A percentile compares a stretch with the other conserved stretches of the same genome.
phyloP scores from a whole-genome alignment of 192 early-diverging fungal species.

The Backusella macrospora region DNA sequence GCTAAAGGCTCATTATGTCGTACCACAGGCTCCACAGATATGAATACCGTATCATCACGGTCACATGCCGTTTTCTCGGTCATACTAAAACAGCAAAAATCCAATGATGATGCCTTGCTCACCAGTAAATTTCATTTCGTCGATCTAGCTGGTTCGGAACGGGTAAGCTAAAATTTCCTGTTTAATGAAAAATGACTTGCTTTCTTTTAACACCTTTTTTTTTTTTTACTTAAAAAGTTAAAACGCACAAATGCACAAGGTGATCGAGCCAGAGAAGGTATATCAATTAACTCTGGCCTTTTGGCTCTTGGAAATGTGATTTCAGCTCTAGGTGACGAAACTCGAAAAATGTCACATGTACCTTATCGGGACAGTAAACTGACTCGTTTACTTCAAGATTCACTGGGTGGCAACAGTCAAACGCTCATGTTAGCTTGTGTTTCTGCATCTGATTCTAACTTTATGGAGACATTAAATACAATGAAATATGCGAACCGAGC shows the following conservation, averaged over 20 bases:
- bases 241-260: slow-evolving; percentile 92
- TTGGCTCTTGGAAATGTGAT: slow-evolving; percentile 98
- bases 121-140: slow-evolving; percentile 95
- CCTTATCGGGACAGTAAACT: slow-evolving; percentile 98
- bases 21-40: slow-evolving; percentile 90
- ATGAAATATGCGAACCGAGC: slow-evolving; percentile 96
- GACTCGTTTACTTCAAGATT: slow-evolving; percentile 97
- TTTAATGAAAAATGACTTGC: neutral
- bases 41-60: slow-evolving; percentile 92
- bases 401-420: slow-evolving; percentile 91
- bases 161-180: slow-evolving; percentile 41
- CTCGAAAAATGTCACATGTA: slow-evolving; percentile 70
- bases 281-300: slow-evolving; percentile 95
- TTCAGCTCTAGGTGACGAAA: slow-evolving; percentile 85
- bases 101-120: slow-evolving; percentile 36
- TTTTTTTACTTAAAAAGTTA: slow-evolving; percentile 44
- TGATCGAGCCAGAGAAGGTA: slow-evolving; percentile 94
- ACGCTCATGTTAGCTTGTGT: slow-evolving; percentile 97
- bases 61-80: slow-evolving; percentile 97
- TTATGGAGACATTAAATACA: slow-evolving; percentile 93
- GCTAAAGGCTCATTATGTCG: slow-evolving; percentile 56
- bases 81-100: slow-evolving; percentile 74
- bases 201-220: neutral
- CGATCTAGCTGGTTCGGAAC: slow-evolving; percentile 96
- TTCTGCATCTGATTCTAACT: slow-evolving; percentile 80